Evolutionary conservation across 495 filamentous ascomycete genomes (phyloP).

Genomic region (Cercophora sp.): DNA sequence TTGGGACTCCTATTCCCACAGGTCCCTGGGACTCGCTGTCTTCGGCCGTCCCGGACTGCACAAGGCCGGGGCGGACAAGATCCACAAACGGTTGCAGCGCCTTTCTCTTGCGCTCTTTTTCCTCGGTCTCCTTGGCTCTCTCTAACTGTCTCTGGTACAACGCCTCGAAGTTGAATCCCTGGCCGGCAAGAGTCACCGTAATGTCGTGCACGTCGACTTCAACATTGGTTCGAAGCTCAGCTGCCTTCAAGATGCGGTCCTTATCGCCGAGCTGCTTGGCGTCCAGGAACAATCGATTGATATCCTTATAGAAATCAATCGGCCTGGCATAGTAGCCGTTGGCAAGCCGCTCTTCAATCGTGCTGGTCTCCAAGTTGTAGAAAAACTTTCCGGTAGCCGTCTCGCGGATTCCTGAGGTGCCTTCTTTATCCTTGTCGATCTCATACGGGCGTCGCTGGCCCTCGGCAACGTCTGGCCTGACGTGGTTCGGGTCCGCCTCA

Average conservation of each 20-base stretch:
- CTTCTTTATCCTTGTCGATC: constrained; percentile 67
- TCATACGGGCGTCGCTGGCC: constrained; percentile 69
- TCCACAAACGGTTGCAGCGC: constrained; percentile 42
- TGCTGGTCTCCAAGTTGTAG: constrained; percentile 91
- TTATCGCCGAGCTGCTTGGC: constrained; percentile 69
- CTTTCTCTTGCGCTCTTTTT: constrained; percentile 55
- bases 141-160: constrained; percentile 70
- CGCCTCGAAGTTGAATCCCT: constrained; percentile 41
- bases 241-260: constrained; percentile 75
- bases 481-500: constrained; percentile 73
- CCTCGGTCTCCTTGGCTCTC: constrained; percentile 60
- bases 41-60: no score
- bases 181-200: constrained; percentile 51
- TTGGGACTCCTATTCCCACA: constrained; percentile 55
- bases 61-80: constrained; percentile 32
- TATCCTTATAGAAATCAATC: constrained; percentile 80
- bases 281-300: constrained; percentile 79
- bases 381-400: constrained; percentile 72
- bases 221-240: constrained; percentile 85
- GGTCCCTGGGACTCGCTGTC: constrained; percentile 49
- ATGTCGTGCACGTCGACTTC: constrained; percentile 82
- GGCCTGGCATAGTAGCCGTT: constrained; percentile 93
- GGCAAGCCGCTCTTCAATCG: constrained; percentile 87
- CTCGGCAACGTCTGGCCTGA: constrained; percentile 69
- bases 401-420: constrained; percentile 66